Base-by-base conservation (phyloP, 805 yeast genomes). In the Saccharomycopsis javanensis region DNA sequence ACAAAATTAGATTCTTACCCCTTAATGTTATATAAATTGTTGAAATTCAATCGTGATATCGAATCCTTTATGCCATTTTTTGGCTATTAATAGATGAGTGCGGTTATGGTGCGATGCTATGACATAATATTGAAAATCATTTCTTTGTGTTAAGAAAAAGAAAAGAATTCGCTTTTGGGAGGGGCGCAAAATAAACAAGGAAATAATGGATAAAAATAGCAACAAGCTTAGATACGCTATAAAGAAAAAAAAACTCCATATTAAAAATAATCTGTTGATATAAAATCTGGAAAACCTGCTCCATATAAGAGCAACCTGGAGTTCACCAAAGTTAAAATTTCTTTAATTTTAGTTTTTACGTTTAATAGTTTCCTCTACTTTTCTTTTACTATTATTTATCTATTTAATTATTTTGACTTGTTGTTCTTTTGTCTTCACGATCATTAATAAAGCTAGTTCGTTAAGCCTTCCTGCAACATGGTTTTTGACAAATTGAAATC, bases 401-500 rank as follows among this genome's bases (percentile, higher is more conserved):
- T 33, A 11, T 33, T 33, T 33, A 33, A 4, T 30, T 50, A 18
- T 31, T 16, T 16, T 25, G 13, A 37, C 8, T 20, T 35, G 20
- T 6, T 3, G 8, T n/a, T 35, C n/a, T n/a, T n/a, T 35, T 35
- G 3, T 35, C 7, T 35, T 7, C 42, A 13, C 6, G n/a, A n/a
- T n/a, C n/a, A n/a, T n/a, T n/a, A n/a, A n/a, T n/a, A n/a, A n/a
- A n/a, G n/a, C n/a, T n/a, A n/a, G n/a, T n/a, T n/a, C n/a, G n/a
- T n/a, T n/a, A n/a, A n/a, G n/a, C n/a, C n/a, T n/a, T n/a, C n/a
- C n/a, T n/a, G 13, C 51, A 25, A 25, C 2, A 55, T 50, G 54
- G 25, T 50, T 35, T 48, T 55, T 16, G 53, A 50, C 50, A 55
- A 51, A 38, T 15, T 55, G 11, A 55, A 55, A 20, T 15, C n/a